A percentile compares a stretch with the other conserved stretches of the same genome.
phyloP scores from a whole-genome alignment of 257 asterid genomes.

The Haberlea rhodopensis region DNA sequence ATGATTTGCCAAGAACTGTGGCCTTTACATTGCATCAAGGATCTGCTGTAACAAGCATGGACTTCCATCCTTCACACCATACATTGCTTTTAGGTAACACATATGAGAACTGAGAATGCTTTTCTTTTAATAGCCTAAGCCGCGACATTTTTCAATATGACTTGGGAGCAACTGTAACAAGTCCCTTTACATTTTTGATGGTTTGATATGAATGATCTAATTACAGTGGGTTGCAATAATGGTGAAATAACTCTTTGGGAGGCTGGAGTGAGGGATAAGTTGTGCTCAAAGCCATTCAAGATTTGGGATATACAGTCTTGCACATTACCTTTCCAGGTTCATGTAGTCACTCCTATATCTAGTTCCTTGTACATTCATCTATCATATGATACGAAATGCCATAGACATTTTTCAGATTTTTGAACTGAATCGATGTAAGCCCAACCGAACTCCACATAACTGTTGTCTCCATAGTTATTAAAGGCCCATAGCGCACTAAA shows the following conservation, averaged over 20 bases:
- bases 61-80: slow-evolving; percentile 86
- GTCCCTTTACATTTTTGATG: slow-evolving; percentile 8
- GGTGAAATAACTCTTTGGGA: slow-evolving; percentile 96
- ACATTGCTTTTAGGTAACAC: slow-evolving; percentile 77
- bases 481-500: too few relatives aligned
- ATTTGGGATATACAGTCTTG: slow-evolving; percentile 85
- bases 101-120: slow-evolving; percentile 20
- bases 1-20: slow-evolving; percentile 90
- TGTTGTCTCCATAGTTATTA: too few relatives aligned
- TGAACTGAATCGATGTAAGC: too few relatives aligned
- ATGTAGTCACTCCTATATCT: neutral
- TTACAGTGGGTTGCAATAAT: slow-evolving; percentile 79
- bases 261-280: slow-evolving; percentile 76
- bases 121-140: slow-evolving; percentile 5
- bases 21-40: slow-evolving; percentile 93
- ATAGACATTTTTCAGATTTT: too few relatives aligned
- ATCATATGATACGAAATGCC: too few relatives aligned
- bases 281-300: slow-evolving; percentile 80
- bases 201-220: slow-evolving; percentile 5
- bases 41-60: slow-evolving; percentile 80
- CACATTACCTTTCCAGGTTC: slow-evolving; percentile 77
- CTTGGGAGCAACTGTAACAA: slow-evolving; percentile 1
- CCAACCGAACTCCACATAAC: too few relatives aligned
- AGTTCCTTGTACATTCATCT: too few relatives aligned
- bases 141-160: neutral